These are phyloP conservation scores for Hibiscus mutabilis DNA, from an alignment of 345 rosid genomes.

Conservation along the genomic window DNA sequence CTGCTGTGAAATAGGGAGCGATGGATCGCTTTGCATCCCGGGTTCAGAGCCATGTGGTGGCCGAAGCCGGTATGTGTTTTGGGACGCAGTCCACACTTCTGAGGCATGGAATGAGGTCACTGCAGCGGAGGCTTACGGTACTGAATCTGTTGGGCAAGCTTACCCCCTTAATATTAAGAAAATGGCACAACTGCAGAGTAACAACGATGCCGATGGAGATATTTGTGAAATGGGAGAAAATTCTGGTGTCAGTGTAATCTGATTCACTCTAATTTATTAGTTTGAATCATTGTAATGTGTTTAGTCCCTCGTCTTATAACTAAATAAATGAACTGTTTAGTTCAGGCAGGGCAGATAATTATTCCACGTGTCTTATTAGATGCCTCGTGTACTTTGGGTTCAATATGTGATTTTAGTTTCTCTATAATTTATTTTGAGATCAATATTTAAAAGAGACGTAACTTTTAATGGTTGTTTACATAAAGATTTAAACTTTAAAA, in stretches of 20 bases:
- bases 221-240: neutral
- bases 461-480: too few relatives aligned
- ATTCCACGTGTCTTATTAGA: too few relatives aligned
- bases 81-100: slow-evolving; percentile 52
- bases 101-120: slow-evolving; percentile 20
- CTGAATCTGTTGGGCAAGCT: slow-evolving; percentile 11
- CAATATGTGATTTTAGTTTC: too few relatives aligned
- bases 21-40: slow-evolving; percentile 26
- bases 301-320: neutral
- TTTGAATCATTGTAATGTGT: neutral
- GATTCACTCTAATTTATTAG: neutral
- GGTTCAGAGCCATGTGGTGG: slow-evolving; percentile 26
- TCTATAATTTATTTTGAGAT: too few relatives aligned
- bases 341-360: neutral
- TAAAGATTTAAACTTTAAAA: too few relatives aligned
- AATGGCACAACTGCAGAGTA: slow-evolving; percentile 7
- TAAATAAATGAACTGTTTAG: neutral
- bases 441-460: too few relatives aligned
- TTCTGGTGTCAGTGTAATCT: neutral
- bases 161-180: slow-evolving; percentile 23
- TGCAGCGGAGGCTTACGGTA: slow-evolving; percentile 21
- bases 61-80: slow-evolving; percentile 29
- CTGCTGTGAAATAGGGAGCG: slow-evolving; percentile 21
- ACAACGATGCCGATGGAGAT: neutral
- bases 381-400: too few relatives aligned